Conservation (phyloP, 2,329 filamentous ascomycete genomes). For the Fusarium piperis region DNA sequence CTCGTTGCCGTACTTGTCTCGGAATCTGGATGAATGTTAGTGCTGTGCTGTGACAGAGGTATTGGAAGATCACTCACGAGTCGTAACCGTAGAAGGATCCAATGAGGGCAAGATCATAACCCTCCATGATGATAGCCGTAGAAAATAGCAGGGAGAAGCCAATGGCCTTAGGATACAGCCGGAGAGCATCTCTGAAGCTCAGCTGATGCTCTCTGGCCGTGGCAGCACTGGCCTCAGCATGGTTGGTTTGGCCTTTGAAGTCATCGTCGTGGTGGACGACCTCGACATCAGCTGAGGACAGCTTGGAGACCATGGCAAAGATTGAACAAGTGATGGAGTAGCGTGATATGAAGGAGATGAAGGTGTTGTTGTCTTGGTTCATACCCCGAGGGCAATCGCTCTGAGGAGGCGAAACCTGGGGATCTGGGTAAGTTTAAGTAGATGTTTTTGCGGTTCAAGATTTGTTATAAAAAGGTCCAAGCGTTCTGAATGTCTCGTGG, state of each 20-base stretch:
- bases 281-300: neutral
- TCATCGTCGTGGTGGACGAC: neutral
- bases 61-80: slow-evolving; percentile 14
- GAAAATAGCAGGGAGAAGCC: slow-evolving; percentile 55
- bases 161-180: slow-evolving; percentile 54
- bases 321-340: slow-evolving; percentile 6
- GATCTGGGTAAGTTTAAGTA: neutral
- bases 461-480: neutral
- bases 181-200: slow-evolving; percentile 49
- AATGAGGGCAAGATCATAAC: slow-evolving; percentile 54
- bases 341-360: slow-evolving; percentile 2
- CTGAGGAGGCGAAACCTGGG: neutral
- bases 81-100: slow-evolving; percentile 54
- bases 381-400: slow-evolving; percentile 1
- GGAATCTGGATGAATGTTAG: slow-evolving; percentile 45
- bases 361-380: slow-evolving; percentile 8
- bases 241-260: neutral
- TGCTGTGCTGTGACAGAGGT: too few species aligned
- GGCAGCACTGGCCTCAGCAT: slow-evolving; percentile 46
- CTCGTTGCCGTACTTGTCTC: slow-evolving; percentile 58
- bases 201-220: slow-evolving; percentile 52
- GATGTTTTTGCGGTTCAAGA: neutral
- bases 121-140: slow-evolving; percentile 54
- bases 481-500: neutral
- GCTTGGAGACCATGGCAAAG: slow-evolving; percentile 3